phyloP scores from a whole-genome alignment of 768 basidiomycete species.

The Filobasidium floriforme region DNA sequence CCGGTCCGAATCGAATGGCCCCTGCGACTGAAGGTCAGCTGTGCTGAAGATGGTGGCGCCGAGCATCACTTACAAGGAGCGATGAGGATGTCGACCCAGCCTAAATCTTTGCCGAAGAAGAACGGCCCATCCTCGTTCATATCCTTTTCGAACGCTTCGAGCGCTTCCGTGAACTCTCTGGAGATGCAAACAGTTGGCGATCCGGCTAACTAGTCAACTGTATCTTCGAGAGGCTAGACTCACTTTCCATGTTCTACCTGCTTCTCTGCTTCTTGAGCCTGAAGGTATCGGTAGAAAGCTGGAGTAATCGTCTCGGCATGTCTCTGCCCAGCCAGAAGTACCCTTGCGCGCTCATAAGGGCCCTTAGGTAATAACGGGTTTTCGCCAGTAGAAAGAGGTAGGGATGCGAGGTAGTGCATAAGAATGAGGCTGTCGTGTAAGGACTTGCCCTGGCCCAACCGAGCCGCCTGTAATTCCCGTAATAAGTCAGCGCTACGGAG shows the following conservation, averaged over 20 bases:
- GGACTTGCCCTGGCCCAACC: slow-evolving; percentile 9
- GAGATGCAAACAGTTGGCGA: neutral
- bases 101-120: slow-evolving; percentile 12
- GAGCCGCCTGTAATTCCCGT: neutral
- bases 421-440: slow-evolving; percentile 17
- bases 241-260: slow-evolving; percentile 18
- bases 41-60: neutral
- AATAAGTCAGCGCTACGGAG: neutral
- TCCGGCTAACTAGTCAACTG: no score
- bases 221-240: no score
- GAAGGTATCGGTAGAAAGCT: slow-evolving; percentile 15
- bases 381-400: neutral
- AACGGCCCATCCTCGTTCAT: slow-evolving; percentile 13
- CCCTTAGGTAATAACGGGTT: slow-evolving; percentile 7
- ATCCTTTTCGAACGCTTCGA: slow-evolving; percentile 15
- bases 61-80: slow-evolving; percentile 8
- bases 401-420: slow-evolving; percentile 17
- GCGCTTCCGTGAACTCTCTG: slow-evolving; percentile 15
- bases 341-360: slow-evolving; percentile 7
- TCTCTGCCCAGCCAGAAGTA: slow-evolving; percentile 11
- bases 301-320: slow-evolving; percentile 16
- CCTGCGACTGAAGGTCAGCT: neutral
- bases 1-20: slow-evolving; percentile 17
- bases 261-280: slow-evolving; percentile 20
- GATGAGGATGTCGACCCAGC: slow-evolving; percentile 18